Evolutionary conservation across 257 asterid genomes (phyloP).

Genomic region (Paulownia fortunei): DNA sequence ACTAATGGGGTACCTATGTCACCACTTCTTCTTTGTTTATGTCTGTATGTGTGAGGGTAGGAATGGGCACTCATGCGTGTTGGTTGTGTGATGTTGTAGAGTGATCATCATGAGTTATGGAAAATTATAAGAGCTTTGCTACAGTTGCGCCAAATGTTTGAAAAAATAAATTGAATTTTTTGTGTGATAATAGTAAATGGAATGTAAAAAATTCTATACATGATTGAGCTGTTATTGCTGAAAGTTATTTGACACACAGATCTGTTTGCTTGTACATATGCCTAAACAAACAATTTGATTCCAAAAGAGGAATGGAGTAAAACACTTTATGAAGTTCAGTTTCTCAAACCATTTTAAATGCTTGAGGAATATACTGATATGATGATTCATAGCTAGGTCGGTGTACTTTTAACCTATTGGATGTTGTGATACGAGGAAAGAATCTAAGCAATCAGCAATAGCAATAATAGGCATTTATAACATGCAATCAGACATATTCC

Average conservation of each 20-base stretch:
- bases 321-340: background rate
- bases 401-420: too few relatives aligned
- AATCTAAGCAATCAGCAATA: too few relatives aligned
- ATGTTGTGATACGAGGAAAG: too few relatives aligned
- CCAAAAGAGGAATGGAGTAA: background rate
- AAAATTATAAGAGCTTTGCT: background rate
- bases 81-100: background rate
- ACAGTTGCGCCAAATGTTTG: background rate
- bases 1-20: constrained; percentile 60
- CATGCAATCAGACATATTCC: background rate
- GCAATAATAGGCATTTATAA: background rate
- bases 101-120: background rate
- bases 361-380: background rate
- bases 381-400: too few relatives aligned
- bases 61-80: too few relatives aligned
- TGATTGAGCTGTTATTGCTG: too few relatives aligned
- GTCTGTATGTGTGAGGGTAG: background rate
- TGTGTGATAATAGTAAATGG: background rate
- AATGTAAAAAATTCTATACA: background rate
- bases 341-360: background rate
- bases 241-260: too few relatives aligned
- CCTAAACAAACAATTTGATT: background rate
- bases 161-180: background rate
- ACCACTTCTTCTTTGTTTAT: background rate
- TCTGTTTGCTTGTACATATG: too few relatives aligned